These are phyloP conservation scores for Pyrus betulifolia DNA, from an alignment of 306 rosid species.

Conservation along the genomic window DNA sequence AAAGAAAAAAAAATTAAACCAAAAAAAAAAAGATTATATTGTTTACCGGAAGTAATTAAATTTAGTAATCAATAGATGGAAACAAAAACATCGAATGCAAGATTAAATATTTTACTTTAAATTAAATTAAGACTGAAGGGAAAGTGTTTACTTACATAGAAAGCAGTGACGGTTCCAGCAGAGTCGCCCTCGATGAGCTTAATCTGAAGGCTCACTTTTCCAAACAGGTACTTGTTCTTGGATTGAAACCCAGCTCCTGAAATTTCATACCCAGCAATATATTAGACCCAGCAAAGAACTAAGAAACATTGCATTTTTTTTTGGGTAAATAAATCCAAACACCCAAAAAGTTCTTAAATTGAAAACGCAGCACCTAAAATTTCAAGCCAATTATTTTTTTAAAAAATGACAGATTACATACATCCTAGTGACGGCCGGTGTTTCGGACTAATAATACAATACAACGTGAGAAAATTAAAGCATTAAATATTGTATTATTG, in stretches of 20 bases:
- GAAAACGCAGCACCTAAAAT: too few relatives aligned
- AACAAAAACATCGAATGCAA: not conserved
- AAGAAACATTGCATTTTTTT: not conserved
- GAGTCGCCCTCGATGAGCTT: slow-evolving; percentile 93
- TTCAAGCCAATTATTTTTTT: too few relatives aligned
- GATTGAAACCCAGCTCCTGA: slow-evolving; percentile 93
- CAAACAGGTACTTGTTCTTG: slow-evolving; percentile 75
- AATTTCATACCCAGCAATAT: not conserved
- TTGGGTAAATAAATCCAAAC: not conserved
- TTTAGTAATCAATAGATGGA: not conserved
- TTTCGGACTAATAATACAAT: too few relatives aligned
- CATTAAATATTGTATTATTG: too few relatives aligned
- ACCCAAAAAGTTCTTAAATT: not conserved
- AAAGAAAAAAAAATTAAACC: not conserved
- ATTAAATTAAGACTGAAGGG: too few relatives aligned
- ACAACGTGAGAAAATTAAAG: too few relatives aligned
- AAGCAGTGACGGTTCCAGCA: slow-evolving; percentile 94
- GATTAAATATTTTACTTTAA: not conserved
- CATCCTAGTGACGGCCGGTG: not conserved
- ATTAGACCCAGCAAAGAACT: not conserved
- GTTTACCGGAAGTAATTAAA: not conserved
- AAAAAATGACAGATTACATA: not conserved
- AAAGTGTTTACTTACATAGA: slow-evolving; percentile 48
- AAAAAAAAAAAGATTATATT: not conserved
- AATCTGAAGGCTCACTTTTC: slow-evolving; percentile 66